phyloP scores from a whole-genome alignment of 352 stramenopile species.

The Phytophthora rubi region DNA sequence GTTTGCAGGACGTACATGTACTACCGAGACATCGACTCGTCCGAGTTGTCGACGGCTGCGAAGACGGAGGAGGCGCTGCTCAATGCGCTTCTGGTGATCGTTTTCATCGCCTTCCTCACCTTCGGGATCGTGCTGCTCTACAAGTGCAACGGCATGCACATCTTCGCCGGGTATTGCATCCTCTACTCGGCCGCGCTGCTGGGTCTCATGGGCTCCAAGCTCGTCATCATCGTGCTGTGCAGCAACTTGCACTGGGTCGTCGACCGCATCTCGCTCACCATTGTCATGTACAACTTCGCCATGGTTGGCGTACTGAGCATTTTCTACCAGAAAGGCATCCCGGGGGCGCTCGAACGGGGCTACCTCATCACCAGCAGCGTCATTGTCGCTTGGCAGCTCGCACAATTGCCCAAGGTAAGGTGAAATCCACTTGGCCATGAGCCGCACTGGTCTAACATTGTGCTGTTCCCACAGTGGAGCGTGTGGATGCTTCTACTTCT shows the following conservation, averaged over 20 bases:
- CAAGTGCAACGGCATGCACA: constrained; percentile 81
- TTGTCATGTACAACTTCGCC: constrained; percentile 92
- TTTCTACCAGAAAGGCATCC: constrained; percentile 89
- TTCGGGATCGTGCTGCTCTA: constrained; percentile 86
- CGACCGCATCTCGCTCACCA: constrained; percentile 52
- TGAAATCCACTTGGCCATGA: background rate
- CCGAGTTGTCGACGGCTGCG: constrained; percentile 38
- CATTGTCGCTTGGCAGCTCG: constrained; percentile 97
- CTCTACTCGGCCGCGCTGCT: constrained; percentile 77
- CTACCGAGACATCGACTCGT: constrained; percentile 75
- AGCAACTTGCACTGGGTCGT: constrained; percentile 56
- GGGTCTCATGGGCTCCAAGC: constrained; percentile 69
- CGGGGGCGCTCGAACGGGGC: constrained; percentile 78
- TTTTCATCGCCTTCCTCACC: constrained; percentile 78
- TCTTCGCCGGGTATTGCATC: constrained; percentile 82
- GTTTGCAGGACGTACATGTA: constrained; percentile 75
- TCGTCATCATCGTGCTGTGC: constrained; percentile 72
- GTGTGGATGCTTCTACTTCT: constrained; percentile 91
- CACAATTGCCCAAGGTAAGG: constrained; percentile 94
- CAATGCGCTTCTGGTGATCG: constrained; percentile 84
- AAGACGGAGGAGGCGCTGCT: constrained; percentile 69
- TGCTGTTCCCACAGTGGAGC: constrained; percentile 62
- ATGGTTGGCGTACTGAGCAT: constrained; percentile 85
- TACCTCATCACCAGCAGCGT: constrained; percentile 95
- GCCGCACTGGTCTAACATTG: background rate